Conservation (phyloP, 805 yeast species). For the Jamesozyma spencerorum region DNA sequence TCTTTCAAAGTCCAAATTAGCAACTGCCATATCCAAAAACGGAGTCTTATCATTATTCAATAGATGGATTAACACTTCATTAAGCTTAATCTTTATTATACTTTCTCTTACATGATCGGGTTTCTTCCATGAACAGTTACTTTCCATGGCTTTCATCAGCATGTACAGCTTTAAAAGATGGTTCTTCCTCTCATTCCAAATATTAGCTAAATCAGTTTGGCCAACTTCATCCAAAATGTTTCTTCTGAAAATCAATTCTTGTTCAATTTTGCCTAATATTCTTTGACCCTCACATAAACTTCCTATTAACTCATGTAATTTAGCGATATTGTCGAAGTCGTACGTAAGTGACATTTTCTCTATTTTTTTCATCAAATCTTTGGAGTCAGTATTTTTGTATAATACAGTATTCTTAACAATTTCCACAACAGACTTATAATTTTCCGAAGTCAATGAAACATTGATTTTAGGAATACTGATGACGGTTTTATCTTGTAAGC, state of each 20-base stretch:
- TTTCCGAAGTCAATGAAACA: slow-evolving; percentile 61
- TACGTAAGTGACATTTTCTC: slow-evolving; percentile 61
- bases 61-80: slow-evolving; percentile 63
- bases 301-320: slow-evolving; percentile 40
- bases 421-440: slow-evolving; percentile 57
- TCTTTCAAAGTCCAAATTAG: slow-evolving; percentile 51
- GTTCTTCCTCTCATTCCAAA: slow-evolving; percentile 32
- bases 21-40: slow-evolving; percentile 61
- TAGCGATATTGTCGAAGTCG: slow-evolving; percentile 52
- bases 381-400: slow-evolving; percentile 64
- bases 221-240: slow-evolving; percentile 41
- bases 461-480: slow-evolving; percentile 64
- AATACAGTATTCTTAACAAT: slow-evolving; percentile 56
- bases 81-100: slow-evolving; percentile 53
- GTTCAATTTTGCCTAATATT: slow-evolving; percentile 34
- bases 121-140: slow-evolving; percentile 25
- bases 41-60: slow-evolving; percentile 51
- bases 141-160: slow-evolving; percentile 36
- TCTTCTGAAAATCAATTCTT: slow-evolving; percentile 43
- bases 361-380: slow-evolving; percentile 46
- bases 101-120: slow-evolving; percentile 20
- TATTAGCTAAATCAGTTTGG: slow-evolving; percentile 35
- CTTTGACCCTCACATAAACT: slow-evolving; percentile 41
- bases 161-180: slow-evolving; percentile 36
- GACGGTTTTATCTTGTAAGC: slow-evolving; percentile 38